Percentiles rank a stretch among this genome's conserved stretches.
phyloP scores from a whole-genome alignment of 2,329 filamentous ascomycete species.

The Penicillium sp. region DNA sequence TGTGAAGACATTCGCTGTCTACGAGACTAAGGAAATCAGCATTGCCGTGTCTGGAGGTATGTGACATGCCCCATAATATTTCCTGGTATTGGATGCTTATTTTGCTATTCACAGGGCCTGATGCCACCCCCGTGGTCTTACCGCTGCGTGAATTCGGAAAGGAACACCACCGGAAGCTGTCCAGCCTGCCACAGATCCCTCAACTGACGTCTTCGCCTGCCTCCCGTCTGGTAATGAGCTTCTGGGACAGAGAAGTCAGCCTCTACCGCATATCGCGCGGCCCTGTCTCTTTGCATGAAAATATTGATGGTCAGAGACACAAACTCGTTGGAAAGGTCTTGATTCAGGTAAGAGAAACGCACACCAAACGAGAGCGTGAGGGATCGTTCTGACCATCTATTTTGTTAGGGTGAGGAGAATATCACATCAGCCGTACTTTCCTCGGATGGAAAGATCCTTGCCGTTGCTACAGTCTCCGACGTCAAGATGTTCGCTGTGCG shows the following conservation, averaged over 20 bases:
- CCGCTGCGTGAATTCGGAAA: slow-evolving; percentile 73
- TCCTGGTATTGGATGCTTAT: background rate
- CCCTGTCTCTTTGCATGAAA: slow-evolving; percentile 48
- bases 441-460: slow-evolving; percentile 66
- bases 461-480: slow-evolving; percentile 70
- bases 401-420: slow-evolving; percentile 66
- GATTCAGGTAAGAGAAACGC: slow-evolving; percentile 50
- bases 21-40: slow-evolving; percentile 78
- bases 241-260: slow-evolving; percentile 85
- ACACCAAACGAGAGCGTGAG: slow-evolving; percentile 32
- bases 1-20: slow-evolving; percentile 89
- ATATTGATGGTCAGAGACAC: slow-evolving; percentile 38
- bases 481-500: slow-evolving; percentile 74
- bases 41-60: slow-evolving; percentile 87
- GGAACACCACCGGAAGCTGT: slow-evolving; percentile 77
- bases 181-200: slow-evolving; percentile 77
- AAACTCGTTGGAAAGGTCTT: slow-evolving; percentile 65
- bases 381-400: background rate
- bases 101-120: slow-evolving; percentile 60
- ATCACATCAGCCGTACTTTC: slow-evolving; percentile 74
- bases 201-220: slow-evolving; percentile 69
- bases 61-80: slow-evolving; percentile 23
- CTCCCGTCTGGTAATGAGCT: slow-evolving; percentile 76
- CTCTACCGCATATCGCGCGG: slow-evolving; percentile 66
- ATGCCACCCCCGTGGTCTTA: slow-evolving; percentile 76